A percentile compares a stretch with the other conserved stretches of the same genome.
Conservation (phyloP, 805 yeast species). For the Pichia insulana region DNA sequence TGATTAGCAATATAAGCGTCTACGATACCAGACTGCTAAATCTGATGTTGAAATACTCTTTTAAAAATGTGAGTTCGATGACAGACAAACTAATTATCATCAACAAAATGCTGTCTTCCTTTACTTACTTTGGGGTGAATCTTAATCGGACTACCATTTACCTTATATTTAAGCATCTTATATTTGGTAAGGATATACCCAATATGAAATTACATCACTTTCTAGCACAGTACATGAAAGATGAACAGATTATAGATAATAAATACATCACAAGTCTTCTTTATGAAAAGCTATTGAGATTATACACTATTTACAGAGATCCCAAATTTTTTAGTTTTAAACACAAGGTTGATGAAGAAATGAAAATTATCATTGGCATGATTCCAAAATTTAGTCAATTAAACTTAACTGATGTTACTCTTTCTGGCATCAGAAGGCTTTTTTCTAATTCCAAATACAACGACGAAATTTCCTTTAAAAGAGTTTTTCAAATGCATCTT, state of each 20-base stretch:
- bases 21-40: constrained; percentile 7
- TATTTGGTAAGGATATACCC: background rate
- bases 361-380: background rate
- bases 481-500: constrained; percentile 15
- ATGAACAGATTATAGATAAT: background rate
- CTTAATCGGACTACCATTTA: constrained; percentile 3
- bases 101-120: background rate
- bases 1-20: background rate
- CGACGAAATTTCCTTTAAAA: constrained; percentile 18
- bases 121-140: background rate
- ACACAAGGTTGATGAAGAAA: background rate
- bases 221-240: background rate
- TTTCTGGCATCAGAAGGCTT: constrained; percentile 11
- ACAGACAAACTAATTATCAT: background rate
- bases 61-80: background rate
- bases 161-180: constrained; percentile 1
- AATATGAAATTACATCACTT: background rate
- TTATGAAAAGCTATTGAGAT: constrained; percentile 1
- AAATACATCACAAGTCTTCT: background rate
- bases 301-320: background rate
- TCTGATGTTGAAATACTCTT: constrained; percentile 6
- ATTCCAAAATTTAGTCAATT: constrained; percentile 7
- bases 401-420: too few species aligned
- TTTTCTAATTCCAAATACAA: constrained; percentile 1
- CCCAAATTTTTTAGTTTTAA: background rate